These are phyloP conservation scores for Trichosanthes cucumerina DNA, from an alignment of 306 rosid genomes.

Conservation along the genomic window DNA sequence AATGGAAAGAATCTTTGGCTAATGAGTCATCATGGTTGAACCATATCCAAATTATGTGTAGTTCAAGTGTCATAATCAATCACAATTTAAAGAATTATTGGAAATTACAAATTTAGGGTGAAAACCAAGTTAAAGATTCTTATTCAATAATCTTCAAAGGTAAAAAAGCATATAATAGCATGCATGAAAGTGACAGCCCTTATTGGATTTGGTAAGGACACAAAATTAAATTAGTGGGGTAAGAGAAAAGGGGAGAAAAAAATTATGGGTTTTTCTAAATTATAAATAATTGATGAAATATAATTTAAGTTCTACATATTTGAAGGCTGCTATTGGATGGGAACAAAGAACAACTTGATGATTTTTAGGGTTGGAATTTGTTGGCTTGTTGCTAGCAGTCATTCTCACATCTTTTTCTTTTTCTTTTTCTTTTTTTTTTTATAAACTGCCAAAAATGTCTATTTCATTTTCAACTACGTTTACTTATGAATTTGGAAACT, in stretches of 20 bases:
- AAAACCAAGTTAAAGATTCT: neutral
- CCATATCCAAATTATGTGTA: neutral
- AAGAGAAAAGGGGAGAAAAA: neutral
- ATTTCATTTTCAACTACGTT: neutral
- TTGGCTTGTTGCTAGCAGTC: constrained; percentile 4
- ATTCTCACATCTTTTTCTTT: neutral
- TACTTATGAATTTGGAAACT: neutral
- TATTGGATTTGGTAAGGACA: constrained; percentile 9
- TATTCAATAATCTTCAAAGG: neutral
- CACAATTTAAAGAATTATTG: neutral
- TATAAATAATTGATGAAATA: neutral
- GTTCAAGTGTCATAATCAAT: constrained; percentile 2
- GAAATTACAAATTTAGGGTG: neutral
- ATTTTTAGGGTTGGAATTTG: constrained; percentile 4
- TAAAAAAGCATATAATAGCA: neutral
- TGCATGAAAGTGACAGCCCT: constrained; percentile 10
- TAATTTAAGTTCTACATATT: neutral
- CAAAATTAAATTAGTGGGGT: neutral
- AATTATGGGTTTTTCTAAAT: neutral
- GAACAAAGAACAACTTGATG: constrained; percentile 8
- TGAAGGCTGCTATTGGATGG: constrained; percentile 5
- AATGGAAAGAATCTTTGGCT: neutral
- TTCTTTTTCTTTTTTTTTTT: neutral
- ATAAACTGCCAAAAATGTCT: neutral
- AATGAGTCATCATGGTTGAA: neutral